These are phyloP conservation scores for Paraphoma sp. DNA, from an alignment of 2,329 filamentous ascomycete genomes.

Conservation along the genomic window DNA sequence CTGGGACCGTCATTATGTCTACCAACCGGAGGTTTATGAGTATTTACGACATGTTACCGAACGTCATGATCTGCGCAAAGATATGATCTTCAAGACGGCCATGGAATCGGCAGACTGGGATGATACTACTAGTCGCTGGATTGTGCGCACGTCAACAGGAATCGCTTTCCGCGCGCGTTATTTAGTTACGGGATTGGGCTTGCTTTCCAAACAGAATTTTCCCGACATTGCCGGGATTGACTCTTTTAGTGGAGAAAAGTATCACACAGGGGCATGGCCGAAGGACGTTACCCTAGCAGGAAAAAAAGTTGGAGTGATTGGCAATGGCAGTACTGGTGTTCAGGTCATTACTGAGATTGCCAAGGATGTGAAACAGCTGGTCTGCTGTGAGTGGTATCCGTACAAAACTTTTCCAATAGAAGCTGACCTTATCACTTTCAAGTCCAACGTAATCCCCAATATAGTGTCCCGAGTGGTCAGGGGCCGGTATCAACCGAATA, in stretches of 20 bases:
- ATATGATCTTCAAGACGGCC: conserved; percentile 52
- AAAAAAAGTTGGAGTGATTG: conserved; percentile 66
- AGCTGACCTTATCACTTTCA: conserved; percentile 52
- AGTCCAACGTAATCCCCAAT: conserved; percentile 15
- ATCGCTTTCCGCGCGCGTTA: conserved; percentile 18
- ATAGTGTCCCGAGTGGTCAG: conserved; percentile 64
- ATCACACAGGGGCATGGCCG: conserved; percentile 53
- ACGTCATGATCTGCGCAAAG: conserved; percentile 40
- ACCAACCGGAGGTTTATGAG: conserved; percentile 41
- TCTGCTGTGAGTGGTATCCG: conserved; percentile 46
- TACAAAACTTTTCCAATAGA: background rate
- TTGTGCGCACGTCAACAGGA: conserved; percentile 28
- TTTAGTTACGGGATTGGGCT: conserved; percentile 15
- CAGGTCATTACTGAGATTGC: conserved; percentile 53
- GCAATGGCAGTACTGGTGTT: conserved; percentile 67
- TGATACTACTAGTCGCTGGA: conserved; percentile 37
- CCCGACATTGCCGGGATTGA: conserved; percentile 47
- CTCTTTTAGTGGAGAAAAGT: conserved; percentile 49
- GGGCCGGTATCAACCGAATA: conserved; percentile 28
- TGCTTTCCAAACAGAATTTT: conserved; percentile 6
- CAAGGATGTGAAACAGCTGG: conserved; percentile 53
- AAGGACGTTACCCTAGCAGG: background rate
- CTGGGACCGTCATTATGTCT: conserved; percentile 47
- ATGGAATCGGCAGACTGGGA: conserved; percentile 45
- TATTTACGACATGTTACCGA: conserved; percentile 46